Evolutionary conservation across 257 asterid genomes (phyloP).

Genomic region (Sherardia arvensis): DNA sequence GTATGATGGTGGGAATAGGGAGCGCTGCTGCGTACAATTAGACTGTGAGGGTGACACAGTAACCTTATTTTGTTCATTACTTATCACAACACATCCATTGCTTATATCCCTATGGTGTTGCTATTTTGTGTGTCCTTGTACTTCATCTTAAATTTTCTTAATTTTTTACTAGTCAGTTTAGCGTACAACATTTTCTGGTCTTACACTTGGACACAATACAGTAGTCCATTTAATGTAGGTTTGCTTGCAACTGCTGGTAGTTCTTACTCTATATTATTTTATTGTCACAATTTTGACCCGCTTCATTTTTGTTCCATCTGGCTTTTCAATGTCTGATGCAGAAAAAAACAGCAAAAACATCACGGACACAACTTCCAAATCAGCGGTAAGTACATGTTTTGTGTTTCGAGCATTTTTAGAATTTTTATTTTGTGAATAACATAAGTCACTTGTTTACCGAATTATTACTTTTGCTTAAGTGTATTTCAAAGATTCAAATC

Average conservation of each 20-base stretch:
- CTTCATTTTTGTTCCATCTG: constrained; percentile 9
- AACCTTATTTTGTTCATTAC: neutral
- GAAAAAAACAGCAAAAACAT: constrained; percentile 48
- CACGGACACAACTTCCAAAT: constrained; percentile 27
- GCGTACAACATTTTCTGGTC: neutral
- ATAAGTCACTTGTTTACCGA: neutral
- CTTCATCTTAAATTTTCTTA: neutral
- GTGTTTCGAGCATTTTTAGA: neutral
- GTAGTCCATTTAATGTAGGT: too few species aligned
- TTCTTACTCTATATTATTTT: neutral
- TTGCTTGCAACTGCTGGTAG: neutral
- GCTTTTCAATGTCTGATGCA: constrained; percentile 22
- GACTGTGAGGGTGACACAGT: neutral
- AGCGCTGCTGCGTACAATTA: neutral
- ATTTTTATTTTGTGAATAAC: neutral
- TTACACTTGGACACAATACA: neutral
- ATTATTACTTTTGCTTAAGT: neutral
- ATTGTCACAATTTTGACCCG: neutral
- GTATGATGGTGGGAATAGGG: neutral
- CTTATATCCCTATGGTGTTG: too few species aligned
- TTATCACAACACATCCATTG: neutral
- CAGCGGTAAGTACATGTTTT: constrained; percentile 37
- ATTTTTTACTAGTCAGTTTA: neutral
- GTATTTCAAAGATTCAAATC: neutral
- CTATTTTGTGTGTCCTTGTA: neutral